These are phyloP conservation scores for Didymella segeticola DNA, from an alignment of 2,329 filamentous ascomycete genomes.

Conservation along the genomic window DNA sequence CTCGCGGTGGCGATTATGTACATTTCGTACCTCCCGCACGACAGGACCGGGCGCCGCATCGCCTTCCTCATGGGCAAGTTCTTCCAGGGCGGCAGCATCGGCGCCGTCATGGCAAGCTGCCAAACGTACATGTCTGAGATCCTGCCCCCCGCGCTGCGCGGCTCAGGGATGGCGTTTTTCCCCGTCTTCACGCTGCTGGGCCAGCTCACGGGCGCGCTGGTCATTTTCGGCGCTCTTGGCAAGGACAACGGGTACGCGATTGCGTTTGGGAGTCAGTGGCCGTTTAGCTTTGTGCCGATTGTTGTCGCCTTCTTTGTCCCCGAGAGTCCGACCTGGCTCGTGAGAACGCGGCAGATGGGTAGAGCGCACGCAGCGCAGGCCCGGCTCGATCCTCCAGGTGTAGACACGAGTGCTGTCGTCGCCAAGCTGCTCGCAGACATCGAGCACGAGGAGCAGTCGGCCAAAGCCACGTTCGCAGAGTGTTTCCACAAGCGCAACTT, in stretches of 20 bases:
- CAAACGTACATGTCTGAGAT: constrained; percentile 61
- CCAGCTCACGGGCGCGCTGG: constrained; percentile 54
- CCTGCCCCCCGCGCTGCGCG: constrained; percentile 55
- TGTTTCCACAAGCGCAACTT: constrained; percentile 48
- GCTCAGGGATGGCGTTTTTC: constrained; percentile 57
- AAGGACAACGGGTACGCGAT: constrained; percentile 47
- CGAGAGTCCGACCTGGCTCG: constrained; percentile 59
- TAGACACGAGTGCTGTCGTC: constrained; percentile 42
- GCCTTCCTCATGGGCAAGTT: constrained; percentile 56
- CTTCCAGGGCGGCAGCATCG: constrained; percentile 56
- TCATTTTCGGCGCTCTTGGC: constrained; percentile 47
- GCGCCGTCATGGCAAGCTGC: constrained; percentile 50
- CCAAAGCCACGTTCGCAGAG: constrained; percentile 36
- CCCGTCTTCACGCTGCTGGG: constrained; percentile 59
- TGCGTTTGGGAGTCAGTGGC: constrained; percentile 56
- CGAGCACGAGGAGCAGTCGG: constrained; percentile 33
- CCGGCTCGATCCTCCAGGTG: constrained; percentile 55
- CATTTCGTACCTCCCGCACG: constrained; percentile 34
- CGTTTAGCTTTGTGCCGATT: constrained; percentile 53
- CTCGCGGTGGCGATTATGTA: constrained; percentile 40
- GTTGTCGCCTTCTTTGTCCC: constrained; percentile 56
- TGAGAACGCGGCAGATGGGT: constrained; percentile 51
- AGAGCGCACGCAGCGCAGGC: constrained; percentile 56
- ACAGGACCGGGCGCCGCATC: constrained; percentile 32
- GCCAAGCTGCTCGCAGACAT: constrained; percentile 33